phyloP scores from a whole-genome alignment of 768 basidiomycete species.

The Podaxis sp. region DNA sequence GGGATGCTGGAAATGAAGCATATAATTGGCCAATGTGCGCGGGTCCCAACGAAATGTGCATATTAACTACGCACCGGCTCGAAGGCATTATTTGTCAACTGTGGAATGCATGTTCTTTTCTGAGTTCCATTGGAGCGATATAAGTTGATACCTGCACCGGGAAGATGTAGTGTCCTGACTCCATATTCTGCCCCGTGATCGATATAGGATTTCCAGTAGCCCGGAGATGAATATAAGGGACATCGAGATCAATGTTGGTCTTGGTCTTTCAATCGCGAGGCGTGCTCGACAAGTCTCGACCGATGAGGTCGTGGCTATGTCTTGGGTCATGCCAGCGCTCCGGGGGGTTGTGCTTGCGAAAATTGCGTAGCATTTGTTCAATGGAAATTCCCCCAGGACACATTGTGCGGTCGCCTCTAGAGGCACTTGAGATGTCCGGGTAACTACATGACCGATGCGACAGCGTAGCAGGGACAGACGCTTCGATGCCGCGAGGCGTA shows the following conservation, averaged over 20 bases:
- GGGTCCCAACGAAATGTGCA: neutral
- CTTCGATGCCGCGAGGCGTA: constrained; percentile 1
- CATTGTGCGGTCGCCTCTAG: neutral
- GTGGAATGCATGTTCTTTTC: neutral
- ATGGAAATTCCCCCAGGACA: neutral
- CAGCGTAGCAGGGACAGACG: neutral
- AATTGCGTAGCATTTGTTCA: neutral
- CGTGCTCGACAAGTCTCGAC: neutral
- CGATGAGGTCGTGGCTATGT: neutral
- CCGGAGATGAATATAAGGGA: neutral
- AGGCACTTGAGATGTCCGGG: neutral
- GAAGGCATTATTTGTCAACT: neutral
- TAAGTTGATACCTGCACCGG: neutral
- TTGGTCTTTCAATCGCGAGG: neutral
- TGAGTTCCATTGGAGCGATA: neutral
- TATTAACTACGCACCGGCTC: neutral
- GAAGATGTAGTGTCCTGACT: neutral
- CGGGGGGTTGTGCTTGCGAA: neutral
- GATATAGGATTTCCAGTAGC: neutral
- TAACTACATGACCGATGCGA: neutral
- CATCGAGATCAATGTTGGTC: neutral
- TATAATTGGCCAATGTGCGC: neutral
- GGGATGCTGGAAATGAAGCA: neutral
- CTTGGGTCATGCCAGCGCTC: neutral
- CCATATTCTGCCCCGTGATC: neutral